Evolutionary conservation across 2,329 filamentous ascomycete species (phyloP).

Genomic region (Cercospora zeina): DNA sequence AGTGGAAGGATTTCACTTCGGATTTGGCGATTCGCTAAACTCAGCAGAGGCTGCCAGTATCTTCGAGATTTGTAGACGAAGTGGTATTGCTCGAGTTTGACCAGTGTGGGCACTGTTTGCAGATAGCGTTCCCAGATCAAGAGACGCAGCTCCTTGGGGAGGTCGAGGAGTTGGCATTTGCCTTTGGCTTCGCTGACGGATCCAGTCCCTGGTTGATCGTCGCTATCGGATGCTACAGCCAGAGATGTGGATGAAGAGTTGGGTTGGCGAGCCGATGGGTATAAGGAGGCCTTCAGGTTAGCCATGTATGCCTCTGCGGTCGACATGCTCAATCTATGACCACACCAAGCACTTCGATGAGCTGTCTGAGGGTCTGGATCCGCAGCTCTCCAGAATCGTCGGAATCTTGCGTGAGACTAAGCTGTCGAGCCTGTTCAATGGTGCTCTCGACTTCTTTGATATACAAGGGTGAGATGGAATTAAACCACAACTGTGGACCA

Average conservation of each 20-base stretch:
- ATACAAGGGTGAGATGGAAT: constrained; percentile 20
- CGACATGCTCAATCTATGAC: constrained; percentile 10
- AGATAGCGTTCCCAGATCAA: constrained; percentile 18
- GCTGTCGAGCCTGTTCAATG: constrained; percentile 11
- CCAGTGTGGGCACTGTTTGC: constrained; percentile 21
- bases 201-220: background rate
- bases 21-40: constrained; percentile 9
- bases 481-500: constrained; percentile 22
- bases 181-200: background rate
- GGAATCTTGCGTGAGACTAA: background rate
- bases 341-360: constrained; percentile 21
- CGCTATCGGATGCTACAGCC: background rate
- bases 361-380: constrained; percentile 18
- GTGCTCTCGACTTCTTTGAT: constrained; percentile 18
- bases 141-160: constrained; percentile 18
- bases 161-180: constrained; percentile 8
- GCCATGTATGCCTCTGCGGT: constrained; percentile 10
- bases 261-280: background rate
- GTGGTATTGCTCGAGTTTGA: constrained; percentile 23
- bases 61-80: constrained; percentile 9
- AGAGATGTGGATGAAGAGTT: background rate
- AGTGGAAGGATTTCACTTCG: constrained; percentile 15
- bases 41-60: constrained; percentile 18
- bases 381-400: constrained; percentile 9
- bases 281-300: constrained; percentile 10